phyloP scores from a whole-genome alignment of 768 basidiomycete species.

The Lentinula sp. region DNA sequence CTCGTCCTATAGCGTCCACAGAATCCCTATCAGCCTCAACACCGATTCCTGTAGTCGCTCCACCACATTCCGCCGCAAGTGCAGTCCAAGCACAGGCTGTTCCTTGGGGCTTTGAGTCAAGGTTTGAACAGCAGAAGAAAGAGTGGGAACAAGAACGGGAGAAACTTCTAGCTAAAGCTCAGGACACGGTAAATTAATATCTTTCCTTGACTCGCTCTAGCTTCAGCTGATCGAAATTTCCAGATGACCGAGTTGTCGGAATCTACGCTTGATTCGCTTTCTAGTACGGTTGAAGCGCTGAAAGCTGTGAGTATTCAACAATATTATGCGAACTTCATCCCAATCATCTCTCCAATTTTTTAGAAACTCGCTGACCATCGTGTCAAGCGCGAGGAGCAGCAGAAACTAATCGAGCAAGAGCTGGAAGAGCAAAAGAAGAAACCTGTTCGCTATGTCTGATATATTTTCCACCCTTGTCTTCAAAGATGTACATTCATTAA shows the following conservation, averaged over 20 bases:
- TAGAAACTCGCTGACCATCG: slow-evolving; percentile 49
- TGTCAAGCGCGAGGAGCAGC: slow-evolving; percentile 40
- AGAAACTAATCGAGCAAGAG: slow-evolving; percentile 12
- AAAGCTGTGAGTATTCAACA: slow-evolving; percentile 42
- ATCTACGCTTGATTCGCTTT: slow-evolving; percentile 55
- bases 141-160: slow-evolving; percentile 45
- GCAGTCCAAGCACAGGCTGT: neutral
- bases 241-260: slow-evolving; percentile 66
- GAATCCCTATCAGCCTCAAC: neutral
- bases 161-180: slow-evolving; percentile 39
- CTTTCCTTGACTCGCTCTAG: neutral
- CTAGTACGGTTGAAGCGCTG: slow-evolving; percentile 49
- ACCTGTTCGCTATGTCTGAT: neutral
- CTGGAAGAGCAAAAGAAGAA: slow-evolving; percentile 6
- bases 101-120: slow-evolving; percentile 6
- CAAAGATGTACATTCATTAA: too few species aligned
- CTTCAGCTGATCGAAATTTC: neutral
- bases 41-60: neutral
- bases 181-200: slow-evolving; percentile 36
- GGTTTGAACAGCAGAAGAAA: slow-evolving; percentile 5
- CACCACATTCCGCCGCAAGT: neutral
- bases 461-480: neutral
- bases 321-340: slow-evolving; percentile 10
- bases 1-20: slow-evolving; percentile 1
- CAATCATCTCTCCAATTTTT: slow-evolving; percentile 18